Percentiles rank a stretch among this genome's conserved stretches.
Evolutionary conservation across 1,284 basidiomycete species (phyloP).

Genomic region (Melanopsichium pennsylvanicum): DNA sequence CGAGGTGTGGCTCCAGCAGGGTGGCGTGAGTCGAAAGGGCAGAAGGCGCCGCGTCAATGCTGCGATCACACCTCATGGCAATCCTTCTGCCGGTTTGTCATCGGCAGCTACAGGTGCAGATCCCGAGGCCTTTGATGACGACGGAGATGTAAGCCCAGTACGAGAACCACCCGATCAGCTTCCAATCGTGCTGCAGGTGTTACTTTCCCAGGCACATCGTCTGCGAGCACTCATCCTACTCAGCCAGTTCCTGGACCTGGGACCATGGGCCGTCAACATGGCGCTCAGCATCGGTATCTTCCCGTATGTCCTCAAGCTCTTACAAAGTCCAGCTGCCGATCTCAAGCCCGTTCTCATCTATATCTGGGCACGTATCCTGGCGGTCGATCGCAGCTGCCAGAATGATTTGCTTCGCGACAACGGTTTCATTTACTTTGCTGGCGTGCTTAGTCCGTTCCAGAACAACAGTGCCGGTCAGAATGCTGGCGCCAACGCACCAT

Average conservation of each 20-base stretch:
- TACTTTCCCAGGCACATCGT: conserved; percentile 94
- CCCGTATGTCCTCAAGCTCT: conserved; percentile 94
- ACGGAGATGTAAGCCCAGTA: conserved; percentile 70
- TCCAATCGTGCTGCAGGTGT: conserved; percentile 94
- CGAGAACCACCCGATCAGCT: conserved; percentile 90
- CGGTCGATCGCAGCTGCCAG: conserved; percentile 92
- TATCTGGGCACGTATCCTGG: conserved; percentile 97
- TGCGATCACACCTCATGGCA: conserved; percentile 41
- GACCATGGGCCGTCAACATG: conserved; percentile 97
- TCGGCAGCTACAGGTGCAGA: conserved; percentile 34
- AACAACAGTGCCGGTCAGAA: conserved; percentile 23
- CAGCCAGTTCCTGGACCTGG: conserved; percentile 95
- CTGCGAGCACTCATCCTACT: conserved; percentile 94
- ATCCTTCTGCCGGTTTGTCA: conserved; percentile 38
- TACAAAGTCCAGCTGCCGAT: conserved; percentile 93
- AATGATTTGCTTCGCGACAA: conserved; percentile 82
- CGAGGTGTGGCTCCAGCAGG: conserved; percentile 84
- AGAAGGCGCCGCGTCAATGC: conserved; percentile 54
- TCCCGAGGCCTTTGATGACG: conserved; percentile 66
- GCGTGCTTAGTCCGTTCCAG: conserved; percentile 59
- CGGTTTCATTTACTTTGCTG: conserved; percentile 64
- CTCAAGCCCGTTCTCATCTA: conserved; percentile 97
- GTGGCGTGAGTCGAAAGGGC: conserved; percentile 66
- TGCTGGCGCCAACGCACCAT: conserved; percentile 64
- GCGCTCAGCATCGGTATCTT: conserved; percentile 98